These are phyloP conservation scores for Aphanomyces cochlioides DNA, from an alignment of 352 stramenopile genomes.

Conservation along the genomic window DNA sequence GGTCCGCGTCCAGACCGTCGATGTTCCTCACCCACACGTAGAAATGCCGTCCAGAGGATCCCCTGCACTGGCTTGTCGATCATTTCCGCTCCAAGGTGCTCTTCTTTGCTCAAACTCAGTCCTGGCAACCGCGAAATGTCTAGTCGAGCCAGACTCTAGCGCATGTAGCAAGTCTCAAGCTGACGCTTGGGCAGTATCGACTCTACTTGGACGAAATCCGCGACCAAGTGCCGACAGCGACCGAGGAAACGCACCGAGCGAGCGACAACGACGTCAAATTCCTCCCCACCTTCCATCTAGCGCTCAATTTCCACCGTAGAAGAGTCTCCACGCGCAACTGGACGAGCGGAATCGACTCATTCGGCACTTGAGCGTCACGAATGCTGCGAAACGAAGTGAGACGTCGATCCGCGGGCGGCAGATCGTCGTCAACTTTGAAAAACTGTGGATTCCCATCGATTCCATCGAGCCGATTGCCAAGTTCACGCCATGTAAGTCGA, in stretches of 20 bases:
- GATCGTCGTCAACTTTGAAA: slow-evolving; percentile 58
- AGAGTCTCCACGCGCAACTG: slow-evolving; percentile 13
- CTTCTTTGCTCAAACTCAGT: background rate
- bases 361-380: slow-evolving; percentile 10
- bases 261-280: background rate
- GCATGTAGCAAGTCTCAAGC: slow-evolving; percentile 2
- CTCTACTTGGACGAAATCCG: slow-evolving; percentile 15
- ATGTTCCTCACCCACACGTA: background rate
- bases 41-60: slow-evolving; percentile 11
- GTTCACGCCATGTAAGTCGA: slow-evolving; percentile 31
- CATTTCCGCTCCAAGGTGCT: slow-evolving; percentile 25
- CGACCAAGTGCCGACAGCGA: background rate
- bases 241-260: slow-evolving; percentile 1
- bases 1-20: background rate
- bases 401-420: slow-evolving; percentile 33
- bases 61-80: slow-evolving; percentile 14
- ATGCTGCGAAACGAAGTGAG: background rate
- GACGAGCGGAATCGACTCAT: slow-evolving; percentile 19
- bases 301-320: slow-evolving; percentile 1
- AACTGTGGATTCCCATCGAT: slow-evolving; percentile 59
- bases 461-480: slow-evolving; percentile 32
- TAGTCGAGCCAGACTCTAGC: background rate
- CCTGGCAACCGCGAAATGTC: background rate
- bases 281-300: background rate
- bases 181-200: slow-evolving; percentile 15